Evolutionary conservation across 768 basidiomycete species (phyloP).

Genomic region (Boletus sp.): DNA sequence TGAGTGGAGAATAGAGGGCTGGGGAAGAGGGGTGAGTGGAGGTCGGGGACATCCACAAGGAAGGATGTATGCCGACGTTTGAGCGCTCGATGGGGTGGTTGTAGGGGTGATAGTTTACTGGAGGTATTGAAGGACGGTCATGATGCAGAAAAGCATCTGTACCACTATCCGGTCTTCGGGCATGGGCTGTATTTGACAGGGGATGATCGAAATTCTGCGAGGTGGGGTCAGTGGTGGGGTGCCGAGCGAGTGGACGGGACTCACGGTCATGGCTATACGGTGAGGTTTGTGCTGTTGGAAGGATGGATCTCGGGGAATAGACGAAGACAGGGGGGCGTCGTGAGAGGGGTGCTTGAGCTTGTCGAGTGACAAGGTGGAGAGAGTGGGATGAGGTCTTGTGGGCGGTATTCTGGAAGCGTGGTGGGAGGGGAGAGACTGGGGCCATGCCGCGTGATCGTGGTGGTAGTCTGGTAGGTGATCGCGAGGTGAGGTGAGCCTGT

Average conservation of each 20-base stretch:
- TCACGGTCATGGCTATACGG: slow-evolving; percentile 15
- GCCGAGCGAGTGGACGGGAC: neutral
- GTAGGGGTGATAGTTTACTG: slow-evolving; percentile 25
- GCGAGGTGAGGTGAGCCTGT: slow-evolving; percentile 15
- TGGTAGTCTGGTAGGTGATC: slow-evolving; percentile 16
- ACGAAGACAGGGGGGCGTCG: slow-evolving; percentile 15
- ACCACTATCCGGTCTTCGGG: slow-evolving; percentile 10
- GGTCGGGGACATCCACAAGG: slow-evolving; percentile 82
- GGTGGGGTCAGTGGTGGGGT: slow-evolving; percentile 2
- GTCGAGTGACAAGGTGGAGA: slow-evolving; percentile 8
- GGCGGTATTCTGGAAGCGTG: slow-evolving; percentile 28
- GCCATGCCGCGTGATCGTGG: slow-evolving; percentile 29
- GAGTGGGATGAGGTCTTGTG: slow-evolving; percentile 33
- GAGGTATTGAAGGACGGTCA: slow-evolving; percentile 20
- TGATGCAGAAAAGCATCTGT: slow-evolving; percentile 14
- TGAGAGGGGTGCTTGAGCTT: slow-evolving; percentile 26
- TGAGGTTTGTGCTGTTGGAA: slow-evolving; percentile 17
- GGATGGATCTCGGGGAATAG: slow-evolving; percentile 9
- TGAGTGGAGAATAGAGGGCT: slow-evolving; percentile 38
- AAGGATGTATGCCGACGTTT: slow-evolving; percentile 61
- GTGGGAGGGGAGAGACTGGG: slow-evolving; percentile 21
- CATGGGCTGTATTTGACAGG: slow-evolving; percentile 13
- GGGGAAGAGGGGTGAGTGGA: slow-evolving; percentile 47
- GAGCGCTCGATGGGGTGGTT: slow-evolving; percentile 46
- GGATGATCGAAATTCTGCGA: slow-evolving; percentile 21